Percentiles rank a stretch among this genome's conserved stretches.
These are phyloP conservation scores for Trypanosoma melophagium DNA, from an alignment of 208 protist genomes.

Conservation along the genomic window DNA sequence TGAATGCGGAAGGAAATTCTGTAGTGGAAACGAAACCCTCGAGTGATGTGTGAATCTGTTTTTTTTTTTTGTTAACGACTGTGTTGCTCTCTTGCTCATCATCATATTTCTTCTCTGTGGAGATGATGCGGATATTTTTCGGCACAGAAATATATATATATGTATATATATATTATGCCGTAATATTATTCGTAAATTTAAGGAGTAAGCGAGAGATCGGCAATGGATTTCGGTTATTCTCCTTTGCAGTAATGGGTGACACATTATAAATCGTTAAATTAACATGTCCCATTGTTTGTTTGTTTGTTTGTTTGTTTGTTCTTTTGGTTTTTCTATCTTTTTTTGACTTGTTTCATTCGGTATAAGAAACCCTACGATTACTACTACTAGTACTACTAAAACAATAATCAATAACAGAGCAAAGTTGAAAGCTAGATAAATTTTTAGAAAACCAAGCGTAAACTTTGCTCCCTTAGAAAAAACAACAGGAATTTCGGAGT, in stretches of 20 bases:
- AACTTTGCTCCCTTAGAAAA: too few relatives aligned
- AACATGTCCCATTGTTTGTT: not conserved
- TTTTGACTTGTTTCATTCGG: not conserved
- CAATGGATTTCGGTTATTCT: not conserved
- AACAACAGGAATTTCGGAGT: too few relatives aligned
- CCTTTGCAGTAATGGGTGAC: not conserved
- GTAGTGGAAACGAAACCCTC: not conserved
- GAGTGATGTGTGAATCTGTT: not conserved
- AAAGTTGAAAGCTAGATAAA: too few relatives aligned
- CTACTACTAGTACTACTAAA: too few relatives aligned
- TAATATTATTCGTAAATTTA: not conserved
- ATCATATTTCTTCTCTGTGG: not conserved
- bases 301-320: not conserved
- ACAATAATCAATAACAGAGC: too few relatives aligned
- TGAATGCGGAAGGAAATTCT: not conserved
- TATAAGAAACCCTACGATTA: too few relatives aligned
- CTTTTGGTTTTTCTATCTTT: not conserved
- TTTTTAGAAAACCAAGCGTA: too few relatives aligned
- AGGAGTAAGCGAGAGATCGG: not conserved
- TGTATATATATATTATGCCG: slow-evolving; percentile 6
- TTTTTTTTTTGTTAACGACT: too few relatives aligned
- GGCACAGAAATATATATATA: slow-evolving; percentile 7
- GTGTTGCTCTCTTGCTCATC: not conserved
- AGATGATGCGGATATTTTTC: not conserved
- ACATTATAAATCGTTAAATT: not conserved